Conservation (phyloP, 129 eudicot genomes). For the Tanacetum coccineum region DNA sequence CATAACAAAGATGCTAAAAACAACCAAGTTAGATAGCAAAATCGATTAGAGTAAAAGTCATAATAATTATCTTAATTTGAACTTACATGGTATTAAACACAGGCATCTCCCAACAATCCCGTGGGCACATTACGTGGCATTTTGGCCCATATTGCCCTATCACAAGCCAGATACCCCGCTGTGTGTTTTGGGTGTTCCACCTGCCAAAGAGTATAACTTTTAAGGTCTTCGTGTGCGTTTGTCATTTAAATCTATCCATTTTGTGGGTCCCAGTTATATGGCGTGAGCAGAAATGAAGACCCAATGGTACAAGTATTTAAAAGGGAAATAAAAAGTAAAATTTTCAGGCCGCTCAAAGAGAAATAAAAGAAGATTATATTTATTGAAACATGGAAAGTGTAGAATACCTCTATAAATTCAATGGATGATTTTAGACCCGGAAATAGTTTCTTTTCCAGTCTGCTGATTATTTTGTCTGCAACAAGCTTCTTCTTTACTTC, state of each 20-base stretch:
- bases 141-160: conserved; percentile 98
- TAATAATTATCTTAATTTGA: background rate
- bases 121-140: conserved; percentile 82
- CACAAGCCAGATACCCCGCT: conserved; percentile 96
- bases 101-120: conserved; percentile 97
- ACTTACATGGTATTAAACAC: conserved; percentile 94
- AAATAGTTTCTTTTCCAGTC: conserved; percentile 85
- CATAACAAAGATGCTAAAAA: background rate
- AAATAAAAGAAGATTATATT: background rate
- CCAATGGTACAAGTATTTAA: conserved; percentile 8
- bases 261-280: conserved; percentile 5
- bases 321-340: too few species aligned
- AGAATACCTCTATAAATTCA: conserved; percentile 74
- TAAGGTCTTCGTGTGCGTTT: conserved; percentile 6
- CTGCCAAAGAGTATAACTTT: conserved; percentile 36
- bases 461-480: conserved; percentile 77
- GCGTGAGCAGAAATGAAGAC: background rate
- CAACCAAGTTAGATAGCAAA: background rate
- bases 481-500: conserved; percentile 82
- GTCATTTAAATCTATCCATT: conserved; percentile 15
- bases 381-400: background rate
- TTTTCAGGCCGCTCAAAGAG: too few species aligned
- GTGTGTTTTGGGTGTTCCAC: conserved; percentile 98
- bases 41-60: background rate
- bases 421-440: conserved; percentile 88